These are phyloP conservation scores for Eleusine indica DNA, from an alignment of 176 grass and related monocot species.

Conservation along the genomic window DNA sequence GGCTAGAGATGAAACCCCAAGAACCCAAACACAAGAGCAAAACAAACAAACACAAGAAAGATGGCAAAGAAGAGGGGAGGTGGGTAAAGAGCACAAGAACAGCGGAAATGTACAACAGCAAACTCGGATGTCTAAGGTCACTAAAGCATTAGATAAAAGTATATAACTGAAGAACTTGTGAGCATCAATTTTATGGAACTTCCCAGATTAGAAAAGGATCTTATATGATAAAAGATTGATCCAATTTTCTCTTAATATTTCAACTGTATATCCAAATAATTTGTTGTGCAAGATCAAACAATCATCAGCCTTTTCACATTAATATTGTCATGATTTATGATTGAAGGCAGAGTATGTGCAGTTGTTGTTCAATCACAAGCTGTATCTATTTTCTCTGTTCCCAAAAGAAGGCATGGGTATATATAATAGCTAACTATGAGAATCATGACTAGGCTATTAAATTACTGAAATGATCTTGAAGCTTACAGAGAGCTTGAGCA, in stretches of 20 bases:
- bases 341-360: background rate
- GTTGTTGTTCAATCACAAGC: too few relatives aligned
- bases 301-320: background rate
- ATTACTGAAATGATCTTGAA: constrained; percentile 26
- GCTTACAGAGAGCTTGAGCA: constrained; percentile 97
- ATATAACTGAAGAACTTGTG: background rate
- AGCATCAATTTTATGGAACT: constrained; percentile 9
- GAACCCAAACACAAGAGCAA: too few relatives aligned
- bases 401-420: background rate
- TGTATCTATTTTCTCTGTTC: constrained; percentile 3
- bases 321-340: constrained; percentile 18
- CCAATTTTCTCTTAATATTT: background rate
- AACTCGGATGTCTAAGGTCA: background rate
- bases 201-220: constrained; percentile 7
- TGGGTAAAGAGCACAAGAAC: background rate
- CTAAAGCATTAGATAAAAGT: background rate
- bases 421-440: constrained; percentile 7
- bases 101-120: background rate
- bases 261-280: background rate
- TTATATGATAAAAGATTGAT: background rate
- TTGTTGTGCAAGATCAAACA: background rate
- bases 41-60: too few relatives aligned
- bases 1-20: too few relatives aligned
- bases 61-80: too few relatives aligned
- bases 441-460: constrained; percentile 8